Conservation (phyloP, 208 protist genomes). For the Trichomonas vaginalis region DNA sequence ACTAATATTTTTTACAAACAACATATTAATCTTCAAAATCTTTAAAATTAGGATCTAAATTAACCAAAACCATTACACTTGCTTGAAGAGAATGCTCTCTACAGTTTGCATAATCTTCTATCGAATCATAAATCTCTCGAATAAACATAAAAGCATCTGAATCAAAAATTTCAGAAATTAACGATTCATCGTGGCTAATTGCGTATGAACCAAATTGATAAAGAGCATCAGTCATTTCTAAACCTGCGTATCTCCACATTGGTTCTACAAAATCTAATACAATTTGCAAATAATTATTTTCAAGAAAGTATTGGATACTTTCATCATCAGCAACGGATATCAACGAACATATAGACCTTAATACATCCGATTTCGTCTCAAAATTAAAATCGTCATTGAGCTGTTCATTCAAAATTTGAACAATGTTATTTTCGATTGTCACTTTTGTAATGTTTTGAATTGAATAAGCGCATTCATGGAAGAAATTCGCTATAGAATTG, state of each 20-base stretch:
- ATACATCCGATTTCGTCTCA: not conserved
- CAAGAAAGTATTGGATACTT: not conserved
- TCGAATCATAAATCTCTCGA: not conserved
- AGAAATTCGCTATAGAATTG: not conserved
- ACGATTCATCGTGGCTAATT: not conserved
- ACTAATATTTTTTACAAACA: not conserved
- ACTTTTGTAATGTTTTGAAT: not conserved
- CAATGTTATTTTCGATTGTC: not conserved
- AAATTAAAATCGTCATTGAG: not conserved
- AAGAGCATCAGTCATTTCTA: not conserved
- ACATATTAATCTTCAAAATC: not conserved
- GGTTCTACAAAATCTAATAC: not conserved
- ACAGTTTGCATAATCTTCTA: not conserved
- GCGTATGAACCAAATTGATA: not conserved
- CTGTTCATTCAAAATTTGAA: not conserved
- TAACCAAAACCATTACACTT: not conserved
- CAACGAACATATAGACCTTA: not conserved
- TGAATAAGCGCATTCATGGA: not conserved
- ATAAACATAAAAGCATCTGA: not conserved
- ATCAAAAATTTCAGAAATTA: not conserved
- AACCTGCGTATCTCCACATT: not conserved
- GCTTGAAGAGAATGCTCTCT: not conserved
- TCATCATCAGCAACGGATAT: not conserved
- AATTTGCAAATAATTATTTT: not conserved
- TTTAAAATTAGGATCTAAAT: not conserved